A percentile compares a stretch with the other conserved stretches of the same genome.
phyloP scores from a whole-genome alignment of 2,329 filamentous ascomycete species.

The Diaporthe batatas region DNA sequence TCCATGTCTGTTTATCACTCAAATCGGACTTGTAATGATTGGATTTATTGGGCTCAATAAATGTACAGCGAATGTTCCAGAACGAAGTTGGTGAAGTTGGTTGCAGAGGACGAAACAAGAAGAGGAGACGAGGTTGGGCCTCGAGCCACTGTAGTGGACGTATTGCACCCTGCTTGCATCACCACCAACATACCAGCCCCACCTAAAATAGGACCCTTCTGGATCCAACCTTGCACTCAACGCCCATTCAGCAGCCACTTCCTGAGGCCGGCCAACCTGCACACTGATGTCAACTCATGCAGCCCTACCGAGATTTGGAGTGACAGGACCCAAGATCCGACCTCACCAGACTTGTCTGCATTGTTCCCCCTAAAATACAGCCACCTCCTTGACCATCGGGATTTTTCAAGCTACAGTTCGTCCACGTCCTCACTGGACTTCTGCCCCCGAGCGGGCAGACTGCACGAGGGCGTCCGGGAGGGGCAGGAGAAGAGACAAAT shows the following conservation, averaged over 20 bases:
- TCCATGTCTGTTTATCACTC: constrained; percentile 70
- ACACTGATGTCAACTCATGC: constrained; percentile 46
- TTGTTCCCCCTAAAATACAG: constrained; percentile 11
- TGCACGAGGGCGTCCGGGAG: neutral
- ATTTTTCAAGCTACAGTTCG: neutral
- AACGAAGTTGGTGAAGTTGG: neutral
- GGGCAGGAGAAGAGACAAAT: constrained; percentile 37
- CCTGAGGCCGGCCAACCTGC: constrained; percentile 46
- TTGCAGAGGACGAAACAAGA: neutral
- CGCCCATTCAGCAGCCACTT: constrained; percentile 37
- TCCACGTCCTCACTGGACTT: neutral
- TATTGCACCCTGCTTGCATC: constrained; percentile 26
- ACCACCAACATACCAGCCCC: constrained; percentile 20
- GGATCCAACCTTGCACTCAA: constrained; percentile 14
- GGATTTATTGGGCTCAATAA: neutral
- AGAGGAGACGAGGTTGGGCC: neutral
- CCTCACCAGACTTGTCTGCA: neutral
- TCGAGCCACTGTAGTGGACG: neutral
- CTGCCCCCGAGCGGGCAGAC: neutral
- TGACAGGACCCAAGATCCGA: constrained; percentile 18
- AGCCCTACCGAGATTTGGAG: constrained; percentile 30
- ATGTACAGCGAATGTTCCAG: neutral
- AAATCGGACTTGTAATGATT: neutral
- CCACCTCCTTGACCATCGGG: neutral
- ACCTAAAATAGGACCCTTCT: constrained; percentile 24